A percentile compares a stretch with the other conserved stretches of the same genome.
Conservation (phyloP, 768 basidiomycete species). For the Pluteus cervinus region DNA sequence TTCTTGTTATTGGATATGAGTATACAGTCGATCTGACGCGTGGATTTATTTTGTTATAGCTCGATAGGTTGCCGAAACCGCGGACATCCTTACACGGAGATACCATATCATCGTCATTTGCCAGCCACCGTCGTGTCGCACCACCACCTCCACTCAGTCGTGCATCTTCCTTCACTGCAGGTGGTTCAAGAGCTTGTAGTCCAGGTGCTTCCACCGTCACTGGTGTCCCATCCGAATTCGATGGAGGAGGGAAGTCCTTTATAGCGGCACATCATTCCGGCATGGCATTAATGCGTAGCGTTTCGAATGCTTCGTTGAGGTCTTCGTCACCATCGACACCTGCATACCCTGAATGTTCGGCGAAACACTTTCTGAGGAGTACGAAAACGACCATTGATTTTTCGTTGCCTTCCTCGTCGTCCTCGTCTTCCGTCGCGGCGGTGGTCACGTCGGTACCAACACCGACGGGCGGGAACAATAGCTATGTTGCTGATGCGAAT, state of each 20-base stretch:
- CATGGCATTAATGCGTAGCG: slow-evolving; percentile 26
- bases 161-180: slow-evolving; percentile 7
- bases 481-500: no score
- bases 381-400: slow-evolving; percentile 28
- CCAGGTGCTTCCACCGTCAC: slow-evolving; percentile 13
- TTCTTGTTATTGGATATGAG: no score
- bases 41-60: no score
- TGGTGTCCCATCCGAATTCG: slow-evolving; percentile 12
- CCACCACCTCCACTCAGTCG: slow-evolving; percentile 3
- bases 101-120: no score
- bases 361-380: slow-evolving; percentile 25
- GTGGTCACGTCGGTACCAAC: slow-evolving; percentile 5
- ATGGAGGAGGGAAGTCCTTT: slow-evolving; percentile 14
- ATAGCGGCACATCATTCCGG: slow-evolving; percentile 21
- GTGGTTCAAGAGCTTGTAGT: slow-evolving; percentile 18
- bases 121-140: no score
- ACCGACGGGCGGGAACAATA: no score
- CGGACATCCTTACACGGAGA: no score
- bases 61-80: no score
- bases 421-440: slow-evolving; percentile 6
- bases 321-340: slow-evolving; percentile 15
- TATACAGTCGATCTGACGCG: no score
- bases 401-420: slow-evolving; percentile 15
- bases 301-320: slow-evolving; percentile 24
- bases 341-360: slow-evolving; percentile 28